Evolutionary conservation across 306 rosid genomes (phyloP), one percentile per base, ranked within the genome.

Genomic region (Fragaria iinumae): DNA sequence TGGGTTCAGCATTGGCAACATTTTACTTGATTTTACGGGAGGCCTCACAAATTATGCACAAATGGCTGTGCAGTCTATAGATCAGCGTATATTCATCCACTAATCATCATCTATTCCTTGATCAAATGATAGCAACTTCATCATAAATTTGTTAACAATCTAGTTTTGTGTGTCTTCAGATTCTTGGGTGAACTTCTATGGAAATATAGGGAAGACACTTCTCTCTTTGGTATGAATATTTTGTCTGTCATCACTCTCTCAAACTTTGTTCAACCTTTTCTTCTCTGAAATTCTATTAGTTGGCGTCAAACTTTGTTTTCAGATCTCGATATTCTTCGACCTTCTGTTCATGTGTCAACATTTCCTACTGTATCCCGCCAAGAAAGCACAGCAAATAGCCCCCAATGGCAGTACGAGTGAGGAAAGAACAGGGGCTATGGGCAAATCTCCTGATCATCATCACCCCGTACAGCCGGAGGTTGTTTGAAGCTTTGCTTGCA

Each of bases 181-280:
- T 83, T 95, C 99, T 63, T 92, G 97, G 97, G 88, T 89, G 75
- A 93, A 89, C 87, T 89, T 93, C 11, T 89, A 86, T 57, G 98
- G 97, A 59, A 93, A 93, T 67, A 83, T 89, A 20, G 97, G 97
- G 48, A 93, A 93, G 74, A 82, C 85, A 43, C 53, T 91, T 72
- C 85, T 93, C 20, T 86, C 97, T 57, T 64, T 90, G 96, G 98
- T 93, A 89, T 45, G 86, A 14, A 80, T 72, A 65, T 36, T 34
- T 18, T 71, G 53, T 17, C 3, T 34, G 20, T 34, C 9, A 16
- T 8, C 69, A 13, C 16, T 14, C 21, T 64, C 10, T 36, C 38
- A 34, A 65, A 17, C 32, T 32, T 7, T 8, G 49, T 0, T 41
- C 32, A 10, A 60, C 39, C 0, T 60, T 4, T n/a, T 49, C 55